phyloP scores from a whole-genome alignment of 164 flowering plant genomes.

The Tetrastigma voinierianum region DNA sequence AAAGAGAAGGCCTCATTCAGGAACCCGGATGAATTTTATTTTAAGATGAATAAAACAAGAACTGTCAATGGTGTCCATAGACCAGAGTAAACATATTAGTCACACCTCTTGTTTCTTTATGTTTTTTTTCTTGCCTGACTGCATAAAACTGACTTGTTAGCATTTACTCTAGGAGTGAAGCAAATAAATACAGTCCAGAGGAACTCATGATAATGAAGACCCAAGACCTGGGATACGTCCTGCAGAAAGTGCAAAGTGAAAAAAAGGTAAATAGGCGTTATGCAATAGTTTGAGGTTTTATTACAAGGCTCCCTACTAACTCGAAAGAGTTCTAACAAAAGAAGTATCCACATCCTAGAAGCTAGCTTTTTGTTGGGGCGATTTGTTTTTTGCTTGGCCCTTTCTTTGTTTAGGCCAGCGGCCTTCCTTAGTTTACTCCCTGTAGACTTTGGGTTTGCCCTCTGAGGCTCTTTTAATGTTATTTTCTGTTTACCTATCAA shows the following conservation, averaged over 20 bases:
- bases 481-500: no score
- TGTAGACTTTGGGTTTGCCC: no score
- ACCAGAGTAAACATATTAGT: conserved; percentile 43
- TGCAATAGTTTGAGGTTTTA: not conserved
- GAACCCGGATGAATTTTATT: conserved; percentile 93
- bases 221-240: conserved; percentile 78
- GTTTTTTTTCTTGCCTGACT: not conserved
- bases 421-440: no score
- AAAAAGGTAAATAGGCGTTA: conserved; percentile 46
- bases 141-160: not conserved
- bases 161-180: conserved; percentile 46
- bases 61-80: conserved; percentile 70
- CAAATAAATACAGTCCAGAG: conserved; percentile 65
- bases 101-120: not conserved
- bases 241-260: conserved; percentile 77
- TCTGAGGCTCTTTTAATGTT: no score
- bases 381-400: no score
- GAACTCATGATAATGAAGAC: conserved; percentile 91
- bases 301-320: not conserved
- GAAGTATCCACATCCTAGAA: no score
- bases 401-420: no score
- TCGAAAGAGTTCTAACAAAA: no score
- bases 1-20: conserved; percentile 76
- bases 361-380: no score
- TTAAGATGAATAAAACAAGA: conserved; percentile 68